Evolutionary conservation across 2,329 filamentous ascomycete genomes (phyloP).

Genomic region (Chrysosphaeria jannelii): DNA sequence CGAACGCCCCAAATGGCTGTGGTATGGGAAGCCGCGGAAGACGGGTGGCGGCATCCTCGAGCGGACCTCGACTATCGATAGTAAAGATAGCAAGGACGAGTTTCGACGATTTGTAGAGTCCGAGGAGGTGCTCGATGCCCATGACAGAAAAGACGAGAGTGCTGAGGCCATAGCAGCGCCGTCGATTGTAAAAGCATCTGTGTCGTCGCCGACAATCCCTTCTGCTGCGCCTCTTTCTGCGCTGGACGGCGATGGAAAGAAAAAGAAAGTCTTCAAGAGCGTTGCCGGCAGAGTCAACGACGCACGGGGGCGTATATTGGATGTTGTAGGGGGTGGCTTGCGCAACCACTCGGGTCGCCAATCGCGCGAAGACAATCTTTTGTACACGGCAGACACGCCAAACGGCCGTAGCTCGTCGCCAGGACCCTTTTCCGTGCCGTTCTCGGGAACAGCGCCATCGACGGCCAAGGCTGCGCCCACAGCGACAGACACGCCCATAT

Average conservation of each 20-base stretch:
- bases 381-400: too few relatives aligned
- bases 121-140: too few relatives aligned
- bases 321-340: constrained; percentile 37
- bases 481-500: constrained; percentile 5
- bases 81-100: too few relatives aligned
- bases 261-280: constrained; percentile 43
- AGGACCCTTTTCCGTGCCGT: neutral
- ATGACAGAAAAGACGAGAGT: too few relatives aligned
- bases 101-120: too few relatives aligned
- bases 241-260: constrained; percentile 6
- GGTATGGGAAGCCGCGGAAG: constrained; percentile 58
- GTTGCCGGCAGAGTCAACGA: constrained; percentile 55
- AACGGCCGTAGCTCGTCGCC: too few relatives aligned
- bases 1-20: constrained; percentile 73
- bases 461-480: constrained; percentile 2
- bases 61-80: too few relatives aligned
- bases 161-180: neutral
- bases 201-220: constrained; percentile 12
- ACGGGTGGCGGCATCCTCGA: too few relatives aligned
- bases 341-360: constrained; percentile 21
- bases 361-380: constrained; percentile 30
- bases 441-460: neutral
- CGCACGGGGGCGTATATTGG: constrained; percentile 58
- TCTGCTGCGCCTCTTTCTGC: constrained; percentile 12
- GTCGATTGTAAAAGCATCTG: neutral